Percentiles rank a stretch among this genome's conserved stretches.
These are phyloP conservation scores for Mycena rebaudengoi DNA, from an alignment of 768 basidiomycete genomes.

Conservation along the genomic window DNA sequence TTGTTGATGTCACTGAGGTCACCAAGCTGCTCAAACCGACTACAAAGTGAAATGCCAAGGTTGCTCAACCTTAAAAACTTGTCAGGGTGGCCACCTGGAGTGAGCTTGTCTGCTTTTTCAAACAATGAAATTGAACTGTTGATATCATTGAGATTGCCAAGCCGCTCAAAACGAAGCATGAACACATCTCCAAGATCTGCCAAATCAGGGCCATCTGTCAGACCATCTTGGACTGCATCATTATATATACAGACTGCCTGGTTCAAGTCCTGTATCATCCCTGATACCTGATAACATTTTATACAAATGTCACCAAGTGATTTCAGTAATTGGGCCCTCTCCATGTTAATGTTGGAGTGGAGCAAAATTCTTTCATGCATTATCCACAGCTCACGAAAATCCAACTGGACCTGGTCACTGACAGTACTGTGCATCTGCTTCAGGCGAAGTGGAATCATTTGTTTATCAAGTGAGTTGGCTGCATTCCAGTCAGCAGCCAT, in stretches of 20 bases:
- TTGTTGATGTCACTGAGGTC: conserved; percentile 32
- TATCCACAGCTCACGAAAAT: not conserved
- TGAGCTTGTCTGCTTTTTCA: not conserved
- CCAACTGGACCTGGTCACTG: not conserved
- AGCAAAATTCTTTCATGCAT: not conserved
- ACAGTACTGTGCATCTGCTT: not conserved
- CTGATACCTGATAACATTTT: not conserved
- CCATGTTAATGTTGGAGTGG: not conserved
- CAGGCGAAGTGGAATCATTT: not conserved
- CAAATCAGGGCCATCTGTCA: not conserved
- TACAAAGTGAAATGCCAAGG: not conserved
- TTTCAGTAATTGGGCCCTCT: not conserved
- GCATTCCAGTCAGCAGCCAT: not conserved
- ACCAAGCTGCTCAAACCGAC: conserved; percentile 28
- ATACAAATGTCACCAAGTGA: not conserved
- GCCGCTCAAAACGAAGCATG: not conserved
- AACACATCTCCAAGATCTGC: not conserved
- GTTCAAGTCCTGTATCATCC: not conserved
- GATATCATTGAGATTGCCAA: not conserved
- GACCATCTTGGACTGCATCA: not conserved
- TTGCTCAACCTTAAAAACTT: conserved; percentile 16
- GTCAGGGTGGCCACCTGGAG: conserved; percentile 6
- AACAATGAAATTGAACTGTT: conserved; percentile 1
- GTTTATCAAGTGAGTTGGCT: not conserved
- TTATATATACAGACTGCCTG: not conserved